Conservation (phyloP, 1,284 basidiomycete species). For the Puccinia brachypodii region DNA sequence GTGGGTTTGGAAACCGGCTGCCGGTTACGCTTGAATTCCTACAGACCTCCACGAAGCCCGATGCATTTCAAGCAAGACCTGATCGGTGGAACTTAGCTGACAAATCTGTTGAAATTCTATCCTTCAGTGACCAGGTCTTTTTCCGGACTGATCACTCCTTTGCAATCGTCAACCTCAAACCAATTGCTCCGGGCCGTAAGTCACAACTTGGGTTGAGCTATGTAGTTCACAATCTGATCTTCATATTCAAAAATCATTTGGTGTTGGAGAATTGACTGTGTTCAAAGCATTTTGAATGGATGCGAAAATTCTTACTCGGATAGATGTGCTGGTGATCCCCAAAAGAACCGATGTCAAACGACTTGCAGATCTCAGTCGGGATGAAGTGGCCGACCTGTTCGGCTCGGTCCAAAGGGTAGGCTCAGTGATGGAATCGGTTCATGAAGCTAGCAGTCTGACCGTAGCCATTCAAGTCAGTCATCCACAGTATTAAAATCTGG, state of each 20-base stretch:
- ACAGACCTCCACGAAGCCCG: too few relatives aligned
- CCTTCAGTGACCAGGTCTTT: slow-evolving; percentile 28
- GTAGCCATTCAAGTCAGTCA: slow-evolving; percentile 55
- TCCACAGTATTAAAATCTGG: not conserved
- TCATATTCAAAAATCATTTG: not conserved
- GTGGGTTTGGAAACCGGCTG: not conserved
- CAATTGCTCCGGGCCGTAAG: slow-evolving; percentile 55
- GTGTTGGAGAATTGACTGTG: not conserved
- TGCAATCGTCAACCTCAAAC: slow-evolving; percentile 56
- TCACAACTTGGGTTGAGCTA: not conserved
- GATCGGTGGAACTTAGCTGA: not conserved
- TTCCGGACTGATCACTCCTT: slow-evolving; percentile 13
- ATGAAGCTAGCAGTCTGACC: slow-evolving; percentile 53
- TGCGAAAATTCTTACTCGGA: not conserved
- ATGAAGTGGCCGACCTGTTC: slow-evolving; percentile 52
- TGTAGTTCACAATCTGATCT: not conserved
- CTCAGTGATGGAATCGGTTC: slow-evolving; percentile 52
- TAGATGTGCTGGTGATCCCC: slow-evolving; percentile 54
- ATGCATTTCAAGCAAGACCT: not conserved
- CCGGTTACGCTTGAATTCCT: not conserved
- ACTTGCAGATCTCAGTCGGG: slow-evolving; percentile 51
- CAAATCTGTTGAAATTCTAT: not conserved
- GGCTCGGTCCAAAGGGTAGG: slow-evolving; percentile 53
- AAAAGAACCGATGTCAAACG: slow-evolving; percentile 51
- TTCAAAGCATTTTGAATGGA: not conserved